Percentiles rank a stretch among this genome's conserved stretches.
Conservation (phyloP, 441 rosid species). For the Adansonia madagascariensis region DNA sequence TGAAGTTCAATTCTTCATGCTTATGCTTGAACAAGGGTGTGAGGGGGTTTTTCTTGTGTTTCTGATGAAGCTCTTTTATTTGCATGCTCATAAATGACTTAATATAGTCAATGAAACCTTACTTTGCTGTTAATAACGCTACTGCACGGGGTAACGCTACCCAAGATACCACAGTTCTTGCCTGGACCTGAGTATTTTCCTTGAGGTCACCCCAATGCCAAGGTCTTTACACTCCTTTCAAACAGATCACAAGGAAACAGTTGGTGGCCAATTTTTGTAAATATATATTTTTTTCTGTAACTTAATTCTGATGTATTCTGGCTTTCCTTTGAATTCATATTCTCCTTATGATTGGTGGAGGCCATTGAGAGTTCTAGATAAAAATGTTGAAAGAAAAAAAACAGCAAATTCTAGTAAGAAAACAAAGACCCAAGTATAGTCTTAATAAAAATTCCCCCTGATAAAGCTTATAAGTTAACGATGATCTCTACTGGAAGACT, state of each 20-base stretch:
- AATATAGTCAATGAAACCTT: not conserved
- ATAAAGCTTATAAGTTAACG: not conserved
- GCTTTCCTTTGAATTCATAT: not conserved
- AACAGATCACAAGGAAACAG: not conserved
- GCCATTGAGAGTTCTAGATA: not conserved
- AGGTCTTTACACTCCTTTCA: not conserved
- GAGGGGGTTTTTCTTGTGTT: not conserved
- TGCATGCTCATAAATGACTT: not conserved
- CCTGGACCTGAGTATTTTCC: not conserved
- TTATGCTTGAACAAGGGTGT: not conserved
- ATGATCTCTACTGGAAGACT: not conserved
- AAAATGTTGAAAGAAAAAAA: not conserved
- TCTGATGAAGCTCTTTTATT: not conserved
- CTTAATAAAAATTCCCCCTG: not conserved
- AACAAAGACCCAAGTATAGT: slow-evolving; percentile 1
- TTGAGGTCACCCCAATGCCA: not conserved
- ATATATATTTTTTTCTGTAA: too few relatives aligned
- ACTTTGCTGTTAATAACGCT: not conserved
- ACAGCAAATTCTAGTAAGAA: not conserved
- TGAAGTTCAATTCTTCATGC: not conserved
- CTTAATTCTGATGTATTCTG: not conserved
- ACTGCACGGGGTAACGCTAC: not conserved
- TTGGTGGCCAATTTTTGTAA: not conserved
- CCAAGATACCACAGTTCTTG: not conserved
- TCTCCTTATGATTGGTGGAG: slow-evolving; percentile 6